Evolutionary conservation across 1,139 yeast species (phyloP), one percentile per base, ranked within the genome.

Genomic region (Saccharomyces hybrid): DNA sequence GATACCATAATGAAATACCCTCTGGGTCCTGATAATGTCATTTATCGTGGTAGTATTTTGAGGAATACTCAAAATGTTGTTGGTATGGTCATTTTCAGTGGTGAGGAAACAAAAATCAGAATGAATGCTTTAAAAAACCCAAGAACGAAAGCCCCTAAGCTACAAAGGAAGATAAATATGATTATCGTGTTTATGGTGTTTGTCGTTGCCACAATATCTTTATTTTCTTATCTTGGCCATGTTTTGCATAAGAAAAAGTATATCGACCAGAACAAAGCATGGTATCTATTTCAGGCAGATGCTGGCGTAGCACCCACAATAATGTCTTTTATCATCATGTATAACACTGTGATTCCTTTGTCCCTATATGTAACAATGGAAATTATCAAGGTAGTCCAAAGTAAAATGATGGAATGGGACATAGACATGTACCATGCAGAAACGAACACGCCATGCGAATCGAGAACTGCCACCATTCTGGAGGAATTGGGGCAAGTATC

Each of bases 401-500:
- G 90, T 69, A 71, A 85, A 48, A 75, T 91, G 58, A 74, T 95
- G 64, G 96, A 89, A 66, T 83, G 82, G 78, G 99, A 95, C 71
- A 80, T 93, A 52, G 99, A 95, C 69, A 89, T 95, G 96, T 95
- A 93, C 65, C 90, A 93, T 67, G 78, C 75, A 20, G 86, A 82
- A 47, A 79, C 90, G 4, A 82, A 93, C 64, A 93, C 96, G 0
- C 96, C 96, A 0, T 95, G 96, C 48, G 96, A 88, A 64, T 96
- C 96, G 0, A 85, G 91, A 64, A 91, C 99, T 0, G 96, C 98
- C 0, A 88, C 98, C 0, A 90, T 93, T 61, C 79, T 93, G 61
- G 99, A 95, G 68, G 99, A 95, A 70, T 75, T 95, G 62, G 99
- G 99, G 2, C 99, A 95, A 68, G 98, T 95, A 0, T 85, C 96